Evolutionary conservation across 495 filamentous ascomycete species (phyloP), one percentile per base, ranked within the genome.

Genomic region (Sphaerosporella brunnea): DNA sequence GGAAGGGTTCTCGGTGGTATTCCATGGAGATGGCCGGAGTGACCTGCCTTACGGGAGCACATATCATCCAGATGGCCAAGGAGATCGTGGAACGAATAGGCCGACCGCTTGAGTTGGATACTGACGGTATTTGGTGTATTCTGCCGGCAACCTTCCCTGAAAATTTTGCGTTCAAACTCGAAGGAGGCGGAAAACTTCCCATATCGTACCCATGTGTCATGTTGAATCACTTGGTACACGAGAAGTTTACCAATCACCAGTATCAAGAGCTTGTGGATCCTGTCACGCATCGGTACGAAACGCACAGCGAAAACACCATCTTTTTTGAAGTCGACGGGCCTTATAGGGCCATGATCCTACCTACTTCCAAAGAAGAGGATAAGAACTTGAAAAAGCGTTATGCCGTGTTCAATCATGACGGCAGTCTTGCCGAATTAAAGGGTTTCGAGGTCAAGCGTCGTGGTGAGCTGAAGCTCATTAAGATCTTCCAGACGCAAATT

Each of bases 71-170:
- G 60, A 79, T 99, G 75, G 90, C 90, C 15, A 74, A 87, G 62
- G 81, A 92, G 54, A 72, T 99, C 15, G 87, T 99, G 9, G 90
- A 99, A 58, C 74, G 90, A 13, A 80, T 99, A 16, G 90, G 90
- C 16, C 77, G 90, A 34, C 90, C 90, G 0, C 69, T 99, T 38
- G 90, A 99, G 65, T 73, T 99, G n/a, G 90, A 99, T 65, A 99
- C 90, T 2, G 90, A 99, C 59, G 90, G 90, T 75, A 99, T 99
- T 59, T 99, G 90, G 90, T 99, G 90, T 70, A 99, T 99, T 75
- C 71, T 99, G 55, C 90, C 90, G 0, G 90, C 84, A 2, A 87
- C 84, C 0, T 99, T 99, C 58, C 90, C 90, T 0, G 90, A 99
- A 57, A 94, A 99, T 62, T 93, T 95, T 62, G 73, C 79, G 5